Conservation (phyloP, 495 filamentous ascomycete genomes). For the Aspergillus bridgeri region DNA sequence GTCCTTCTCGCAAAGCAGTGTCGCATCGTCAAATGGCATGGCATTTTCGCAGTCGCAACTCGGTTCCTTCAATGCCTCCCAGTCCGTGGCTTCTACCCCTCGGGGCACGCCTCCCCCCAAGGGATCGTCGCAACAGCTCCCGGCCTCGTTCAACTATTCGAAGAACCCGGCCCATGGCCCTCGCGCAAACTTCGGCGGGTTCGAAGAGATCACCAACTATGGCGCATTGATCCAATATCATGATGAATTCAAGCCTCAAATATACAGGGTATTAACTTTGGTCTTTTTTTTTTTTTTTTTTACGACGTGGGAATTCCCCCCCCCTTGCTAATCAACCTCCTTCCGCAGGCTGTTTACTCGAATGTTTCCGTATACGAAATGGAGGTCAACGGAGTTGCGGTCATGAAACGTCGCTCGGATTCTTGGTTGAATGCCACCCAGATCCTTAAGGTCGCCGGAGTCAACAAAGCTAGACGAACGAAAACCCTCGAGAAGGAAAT, state of each 20-base stretch:
- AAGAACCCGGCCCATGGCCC: conserved; percentile 30
- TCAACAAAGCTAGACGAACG: conserved; percentile 94
- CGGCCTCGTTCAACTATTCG: conserved; percentile 43
- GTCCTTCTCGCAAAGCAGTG: conserved; percentile 45
- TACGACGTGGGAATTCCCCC: no score
- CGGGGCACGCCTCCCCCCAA: conserved; percentile 50
- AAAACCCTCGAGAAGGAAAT: conserved; percentile 99
- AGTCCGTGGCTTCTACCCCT: conserved; percentile 52
- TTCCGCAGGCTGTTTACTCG: conserved; percentile 80
- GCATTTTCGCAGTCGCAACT: conserved; percentile 43
- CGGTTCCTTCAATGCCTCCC: conserved; percentile 49
- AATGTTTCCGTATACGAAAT: conserved; percentile 95
- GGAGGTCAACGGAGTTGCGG: conserved; percentile 85
- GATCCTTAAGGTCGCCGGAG: conserved; percentile 91
- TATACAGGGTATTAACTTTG: conserved; percentile 63
- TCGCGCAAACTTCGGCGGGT: conserved; percentile 38
- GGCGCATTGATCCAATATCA: conserved; percentile 45
- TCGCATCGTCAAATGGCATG: conserved; percentile 39
- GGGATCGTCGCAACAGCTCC: conserved; percentile 38
- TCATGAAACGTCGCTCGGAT: conserved; percentile 91
- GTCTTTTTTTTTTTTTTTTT: neutral
- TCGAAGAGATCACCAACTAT: conserved; percentile 49
- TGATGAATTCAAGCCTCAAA: conserved; percentile 62
- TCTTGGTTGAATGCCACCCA: conserved; percentile 95
- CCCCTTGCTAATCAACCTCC: conserved; percentile 5